Evolutionary conservation across 2,329 filamentous ascomycete species (phyloP).

Genomic region (Chaetomium olivaceum): DNA sequence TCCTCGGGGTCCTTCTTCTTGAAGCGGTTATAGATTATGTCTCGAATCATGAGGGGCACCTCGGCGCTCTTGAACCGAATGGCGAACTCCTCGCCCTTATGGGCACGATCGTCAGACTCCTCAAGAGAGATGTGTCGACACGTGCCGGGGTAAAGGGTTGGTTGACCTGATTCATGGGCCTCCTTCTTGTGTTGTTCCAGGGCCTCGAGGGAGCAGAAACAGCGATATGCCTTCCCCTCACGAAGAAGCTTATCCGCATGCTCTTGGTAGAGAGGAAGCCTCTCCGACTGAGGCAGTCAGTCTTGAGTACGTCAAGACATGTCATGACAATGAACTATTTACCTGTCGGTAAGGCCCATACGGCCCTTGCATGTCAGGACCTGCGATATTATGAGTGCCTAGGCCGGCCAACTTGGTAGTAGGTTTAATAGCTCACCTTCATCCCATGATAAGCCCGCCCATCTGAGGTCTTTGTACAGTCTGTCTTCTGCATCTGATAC

Average conservation of each 20-base stretch:
- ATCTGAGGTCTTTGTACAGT: slow-evolving; percentile 76
- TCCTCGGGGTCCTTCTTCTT: slow-evolving; percentile 60
- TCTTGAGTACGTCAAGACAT: not conserved
- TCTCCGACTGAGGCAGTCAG: slow-evolving; percentile 64
- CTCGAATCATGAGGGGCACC: slow-evolving; percentile 64
- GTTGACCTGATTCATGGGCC: slow-evolving; percentile 54
- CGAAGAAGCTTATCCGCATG: slow-evolving; percentile 70
- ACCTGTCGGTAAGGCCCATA: slow-evolving; percentile 87
- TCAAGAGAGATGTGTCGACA: slow-evolving; percentile 67
- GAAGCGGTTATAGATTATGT: slow-evolving; percentile 76
- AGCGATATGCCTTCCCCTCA: slow-evolving; percentile 79
- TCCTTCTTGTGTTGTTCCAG: slow-evolving; percentile 66
- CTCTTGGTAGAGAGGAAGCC: slow-evolving; percentile 69
- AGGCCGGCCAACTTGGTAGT: not conserved
- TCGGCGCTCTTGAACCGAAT: slow-evolving; percentile 72
- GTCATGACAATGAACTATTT: slow-evolving; percentile 31
- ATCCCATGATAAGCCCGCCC: slow-evolving; percentile 91
- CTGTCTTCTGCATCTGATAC: slow-evolving; percentile 76
- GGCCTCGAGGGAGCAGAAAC: slow-evolving; percentile 79
- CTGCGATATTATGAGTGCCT: slow-evolving; percentile 43
- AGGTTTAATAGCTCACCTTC: slow-evolving; percentile 61
- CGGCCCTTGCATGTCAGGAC: slow-evolving; percentile 76
- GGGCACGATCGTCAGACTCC: slow-evolving; percentile 71
- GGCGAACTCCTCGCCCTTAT: slow-evolving; percentile 69
- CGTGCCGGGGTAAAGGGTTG: slow-evolving; percentile 58